Percentiles rank a stretch among this genome's conserved stretches.
Conservation (phyloP, 2,329 filamentous ascomycete genomes). For the Fusarium chaquense region DNA sequence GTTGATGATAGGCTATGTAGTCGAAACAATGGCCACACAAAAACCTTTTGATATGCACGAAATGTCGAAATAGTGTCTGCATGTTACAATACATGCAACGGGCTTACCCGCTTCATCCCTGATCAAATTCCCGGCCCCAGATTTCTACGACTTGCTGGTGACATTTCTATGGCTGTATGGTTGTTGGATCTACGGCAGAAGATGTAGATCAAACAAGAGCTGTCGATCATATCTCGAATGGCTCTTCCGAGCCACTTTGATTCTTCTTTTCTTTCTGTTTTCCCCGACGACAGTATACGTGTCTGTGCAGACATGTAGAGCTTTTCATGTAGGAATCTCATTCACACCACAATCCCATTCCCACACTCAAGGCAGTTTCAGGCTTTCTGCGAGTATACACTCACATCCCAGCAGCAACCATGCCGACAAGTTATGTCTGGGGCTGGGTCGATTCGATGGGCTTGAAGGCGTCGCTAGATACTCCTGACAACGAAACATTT, state of each 20-base stretch:
- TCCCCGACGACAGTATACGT: constrained; percentile 1
- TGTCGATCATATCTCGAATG: constrained; percentile 29
- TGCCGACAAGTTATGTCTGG: not conserved
- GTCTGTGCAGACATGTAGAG: constrained; percentile 7
- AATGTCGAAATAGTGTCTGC: constrained; percentile 7
- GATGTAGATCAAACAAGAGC: constrained; percentile 19
- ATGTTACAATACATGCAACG: constrained; percentile 10
- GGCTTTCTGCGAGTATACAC: not conserved
- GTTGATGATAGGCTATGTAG: constrained; percentile 28
- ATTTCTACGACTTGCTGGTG: not conserved
- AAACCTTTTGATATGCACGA: constrained; percentile 30
- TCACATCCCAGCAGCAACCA: not conserved
- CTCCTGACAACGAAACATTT: not conserved
- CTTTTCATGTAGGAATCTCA: not conserved
- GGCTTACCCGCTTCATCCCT: constrained; percentile 32
- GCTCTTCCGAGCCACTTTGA: not conserved
- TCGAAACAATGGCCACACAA: constrained; percentile 11
- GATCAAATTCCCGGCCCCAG: constrained; percentile 7
- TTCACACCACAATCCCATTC: not conserved
- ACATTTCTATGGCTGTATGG: constrained; percentile 19
- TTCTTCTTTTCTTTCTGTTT: constrained; percentile 1
- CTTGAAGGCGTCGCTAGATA: not conserved
- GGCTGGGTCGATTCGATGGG: not conserved
- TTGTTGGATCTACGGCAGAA: constrained; percentile 10
- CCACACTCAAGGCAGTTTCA: constrained; percentile 1